Percentiles rank a stretch among this genome's conserved stretches.
Conservation (phyloP, 148 eudicot genomes). For the Heliamphora exappendiculata region DNA sequence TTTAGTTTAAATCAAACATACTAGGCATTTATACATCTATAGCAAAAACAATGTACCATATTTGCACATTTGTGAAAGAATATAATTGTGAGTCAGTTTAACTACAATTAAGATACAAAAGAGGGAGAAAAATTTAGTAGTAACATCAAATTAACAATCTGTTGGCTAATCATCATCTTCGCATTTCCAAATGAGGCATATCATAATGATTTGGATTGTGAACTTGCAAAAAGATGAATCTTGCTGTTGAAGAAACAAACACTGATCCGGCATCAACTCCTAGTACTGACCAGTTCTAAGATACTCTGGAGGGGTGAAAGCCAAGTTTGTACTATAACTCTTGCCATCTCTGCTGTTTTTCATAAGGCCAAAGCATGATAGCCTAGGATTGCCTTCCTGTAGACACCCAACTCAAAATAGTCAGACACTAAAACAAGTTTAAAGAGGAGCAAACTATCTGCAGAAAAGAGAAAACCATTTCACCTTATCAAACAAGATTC, state of each 20-base stretch:
- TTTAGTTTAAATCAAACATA: too few species aligned
- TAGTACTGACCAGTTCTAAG: conserved; percentile 53
- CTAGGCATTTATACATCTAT: not conserved
- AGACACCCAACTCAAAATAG: conserved; percentile 2
- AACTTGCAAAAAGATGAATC: not conserved
- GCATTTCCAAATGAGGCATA: not conserved
- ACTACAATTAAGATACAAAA: not conserved
- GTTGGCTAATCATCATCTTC: too few species aligned
- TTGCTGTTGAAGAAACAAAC: not conserved
- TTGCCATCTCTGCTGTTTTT: conserved; percentile 78
- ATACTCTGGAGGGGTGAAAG: conserved; percentile 74
- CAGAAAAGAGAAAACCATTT: not conserved
- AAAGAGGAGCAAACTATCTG: not conserved
- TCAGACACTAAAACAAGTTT: not conserved
- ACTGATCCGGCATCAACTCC: not conserved
- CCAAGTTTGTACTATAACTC: conserved; percentile 72
- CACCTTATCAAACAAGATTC: conserved; percentile 64
- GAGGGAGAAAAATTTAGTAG: not conserved
- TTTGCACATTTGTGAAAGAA: not conserved
- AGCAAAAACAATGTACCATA: not conserved
- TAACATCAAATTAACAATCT: not conserved
- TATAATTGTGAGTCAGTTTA: not conserved
- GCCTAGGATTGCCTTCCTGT: conserved; percentile 64
- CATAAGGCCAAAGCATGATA: conserved; percentile 74
- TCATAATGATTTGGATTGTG: not conserved